Base-by-base conservation (phyloP, 139 green algal genomes). In the Chlamydomonas urium region DNA sequence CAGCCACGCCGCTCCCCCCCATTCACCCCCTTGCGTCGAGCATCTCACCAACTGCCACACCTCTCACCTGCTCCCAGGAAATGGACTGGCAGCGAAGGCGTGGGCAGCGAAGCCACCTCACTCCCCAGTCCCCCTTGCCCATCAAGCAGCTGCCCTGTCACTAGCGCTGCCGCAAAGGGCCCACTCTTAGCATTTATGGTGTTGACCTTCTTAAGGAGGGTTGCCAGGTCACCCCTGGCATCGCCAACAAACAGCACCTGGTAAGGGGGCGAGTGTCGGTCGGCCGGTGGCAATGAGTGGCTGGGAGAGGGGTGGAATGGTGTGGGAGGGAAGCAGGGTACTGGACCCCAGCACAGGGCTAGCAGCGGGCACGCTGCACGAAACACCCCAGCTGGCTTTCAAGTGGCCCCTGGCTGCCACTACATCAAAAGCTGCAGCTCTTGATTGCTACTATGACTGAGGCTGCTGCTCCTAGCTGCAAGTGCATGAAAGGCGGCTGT, bases 241-340 rank as follows among this genome's bases (percentile, higher is more conserved):
- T 66, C 77, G 0, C 81, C 81, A 0, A 45, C 38, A 29, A 86
- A 79, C 0, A 87, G 57, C 3, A 78, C 53, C 33, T 79, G 77
- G 2, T 78, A 56, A 2, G 72, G 21, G 4, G 24, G 24, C 24
- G 53, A 63, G n/a, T n/a, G n/a, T n/a, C n/a, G n/a, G n/a, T n/a
- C n/a, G n/a, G n/a, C n/a, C n/a, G n/a, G n/a, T n/a, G n/a, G n/a
- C n/a, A n/a, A n/a, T n/a, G n/a, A n/a, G n/a, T n/a, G n/a, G n/a
- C n/a, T n/a, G n/a, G n/a, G n/a, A n/a, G n/a, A n/a, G n/a, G n/a
- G n/a, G n/a, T n/a, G n/a, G n/a, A n/a, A n/a, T n/a, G n/a, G n/a
- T n/a, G n/a, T n/a, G n/a, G n/a, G n/a, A n/a, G n/a, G n/a, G n/a
- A n/a, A n/a, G n/a, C n/a, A n/a, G n/a, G n/a, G n/a, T n/a, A n/a